Evolutionary conservation across 768 basidiomycete genomes (phyloP), one percentile per base, ranked within the genome.

Genomic region (Psilocybe subaeruginosa): DNA sequence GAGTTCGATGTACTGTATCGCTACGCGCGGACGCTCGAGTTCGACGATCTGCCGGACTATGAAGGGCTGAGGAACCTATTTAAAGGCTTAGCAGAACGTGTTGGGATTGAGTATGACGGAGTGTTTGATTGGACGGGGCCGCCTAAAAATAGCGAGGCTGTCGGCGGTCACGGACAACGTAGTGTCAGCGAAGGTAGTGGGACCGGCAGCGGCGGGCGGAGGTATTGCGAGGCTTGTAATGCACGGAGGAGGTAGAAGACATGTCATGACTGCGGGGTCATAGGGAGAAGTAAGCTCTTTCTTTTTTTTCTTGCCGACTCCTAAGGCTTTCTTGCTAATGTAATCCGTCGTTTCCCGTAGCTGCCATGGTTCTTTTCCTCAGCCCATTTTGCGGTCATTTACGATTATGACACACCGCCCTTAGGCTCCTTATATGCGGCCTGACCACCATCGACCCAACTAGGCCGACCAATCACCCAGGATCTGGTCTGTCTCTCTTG

Each of bases 11-110:
- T 92, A 56, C 82, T 94, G 66, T 90, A 89, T 73, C 82, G 84
- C 48, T 95, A 95, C 75, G 87, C 90, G 19, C 85, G 93, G 48
- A 87, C 86, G 1, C 85, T 96, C 37, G 89, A 89, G 64, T 95
- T 95, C 66, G 92, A 92, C 68, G 93, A 95, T 77, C 80, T 92
- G 43, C 94, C 93, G 8, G 94, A 96, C 74, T 96, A 95, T 68
- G 89, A 87, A 47, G 93, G 93, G 29, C 78, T 95, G 23, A 82
- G 93, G 46, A 84, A 82, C 48, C 82, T 93, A 48, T 92, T 95
- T 73, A 80, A 82, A 14, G 83, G 81, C 3, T 69, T 89, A 9
- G 87, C 83, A 0, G 78, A 77, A 60, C 78, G 83, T 8, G 73
- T 82, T n/a, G 84, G 82, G 1, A 75, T 87, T 6, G 78, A 79